Base-by-base conservation (phyloP, 371 early-diverging fungal genomes). In the Mortierella sp. region DNA sequence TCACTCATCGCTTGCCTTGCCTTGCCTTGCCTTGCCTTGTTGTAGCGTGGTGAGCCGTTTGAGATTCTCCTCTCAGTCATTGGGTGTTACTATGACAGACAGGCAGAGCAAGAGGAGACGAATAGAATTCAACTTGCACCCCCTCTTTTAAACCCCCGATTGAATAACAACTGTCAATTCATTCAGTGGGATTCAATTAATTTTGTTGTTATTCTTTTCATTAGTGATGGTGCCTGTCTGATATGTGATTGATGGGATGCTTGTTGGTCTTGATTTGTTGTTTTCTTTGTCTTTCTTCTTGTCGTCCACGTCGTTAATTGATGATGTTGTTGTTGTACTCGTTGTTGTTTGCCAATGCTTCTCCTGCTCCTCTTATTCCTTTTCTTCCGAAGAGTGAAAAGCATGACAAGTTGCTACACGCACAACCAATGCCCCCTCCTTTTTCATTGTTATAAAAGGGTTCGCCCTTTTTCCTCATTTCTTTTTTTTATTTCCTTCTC, bases 401-500 rank as follows among this genome's bases (percentile, higher is more conserved):
- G n/a, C 58, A 11, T 13, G 14, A 14, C 48, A 48, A 8, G 48
- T 48, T 48, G 16, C 42, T 38, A 38, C 42, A 38, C 1, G 42
- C 42, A 38, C 42, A 38, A 38, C 42, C 42, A 38, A 38, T 38
- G 42, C 24, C 24, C 55, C 55, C 55, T 24, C 26, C 28, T 28
- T 28, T 58, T 58, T 58, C n/a, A 3, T 38, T 58, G 42, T 60
- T 47, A 55, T 60, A 77, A 77, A 52, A 78, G 42, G 34, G 71
- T 57, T 28, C 38, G 63, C 38, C 38, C 72, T 44, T n/a, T 19
- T 34, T 24, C 38, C 50, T 21, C 47, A 24, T 26, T 63, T 63
- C 57, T 34, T 73, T 74, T 72, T 55, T 47, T 65, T 31, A 60
- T 77, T 72, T 77, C 63, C 47, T 68, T 77, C 76, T 77, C 70